Conservation (phyloP, 2,329 filamentous ascomycete genomes). For the Tolypocladium ophioglossoides region DNA sequence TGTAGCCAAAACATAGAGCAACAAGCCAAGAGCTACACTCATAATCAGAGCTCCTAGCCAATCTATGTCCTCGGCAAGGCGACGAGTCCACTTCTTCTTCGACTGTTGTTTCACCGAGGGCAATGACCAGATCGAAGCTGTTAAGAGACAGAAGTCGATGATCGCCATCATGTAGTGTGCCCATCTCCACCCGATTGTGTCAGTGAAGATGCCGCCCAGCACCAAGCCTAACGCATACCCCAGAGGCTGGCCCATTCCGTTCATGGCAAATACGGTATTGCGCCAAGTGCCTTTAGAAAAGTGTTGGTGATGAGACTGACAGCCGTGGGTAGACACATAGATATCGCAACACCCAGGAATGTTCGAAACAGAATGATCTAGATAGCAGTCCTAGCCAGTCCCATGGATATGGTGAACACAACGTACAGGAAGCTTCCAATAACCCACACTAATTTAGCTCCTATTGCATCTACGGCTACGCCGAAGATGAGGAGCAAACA, state of each 20-base stretch:
- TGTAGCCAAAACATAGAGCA: slow-evolving; percentile 40
- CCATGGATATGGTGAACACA: slow-evolving; percentile 22
- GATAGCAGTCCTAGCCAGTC: slow-evolving; percentile 19
- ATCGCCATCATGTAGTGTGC: slow-evolving; percentile 29
- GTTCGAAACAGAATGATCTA: slow-evolving; percentile 27
- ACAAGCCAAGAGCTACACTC: slow-evolving; percentile 32
- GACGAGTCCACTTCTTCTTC: slow-evolving; percentile 14
- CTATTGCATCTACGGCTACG: slow-evolving; percentile 25
- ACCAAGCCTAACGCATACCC: slow-evolving; percentile 39
- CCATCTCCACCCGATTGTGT: slow-evolving; percentile 36
- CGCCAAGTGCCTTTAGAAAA: slow-evolving; percentile 23
- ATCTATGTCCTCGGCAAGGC: slow-evolving; percentile 33
- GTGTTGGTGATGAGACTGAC: slow-evolving; percentile 26
- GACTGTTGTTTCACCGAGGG: slow-evolving; percentile 13
- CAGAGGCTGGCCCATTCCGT: slow-evolving; percentile 33
- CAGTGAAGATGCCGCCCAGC: slow-evolving; percentile 36
- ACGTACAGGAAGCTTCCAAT: slow-evolving; percentile 20
- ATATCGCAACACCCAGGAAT: slow-evolving; percentile 21
- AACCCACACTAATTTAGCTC: slow-evolving; percentile 22
- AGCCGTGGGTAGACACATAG: slow-evolving; percentile 26
- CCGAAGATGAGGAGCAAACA: slow-evolving; percentile 25
- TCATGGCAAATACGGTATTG: slow-evolving; percentile 31
- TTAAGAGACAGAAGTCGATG: slow-evolving; percentile 25
- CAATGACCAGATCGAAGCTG: slow-evolving; percentile 24
- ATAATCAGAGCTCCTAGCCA: slow-evolving; percentile 39